Evolutionary conservation across 2,329 filamentous ascomycete genomes (phyloP), one percentile per base, ranked within the genome.

Genomic region (Didymella exigua): DNA sequence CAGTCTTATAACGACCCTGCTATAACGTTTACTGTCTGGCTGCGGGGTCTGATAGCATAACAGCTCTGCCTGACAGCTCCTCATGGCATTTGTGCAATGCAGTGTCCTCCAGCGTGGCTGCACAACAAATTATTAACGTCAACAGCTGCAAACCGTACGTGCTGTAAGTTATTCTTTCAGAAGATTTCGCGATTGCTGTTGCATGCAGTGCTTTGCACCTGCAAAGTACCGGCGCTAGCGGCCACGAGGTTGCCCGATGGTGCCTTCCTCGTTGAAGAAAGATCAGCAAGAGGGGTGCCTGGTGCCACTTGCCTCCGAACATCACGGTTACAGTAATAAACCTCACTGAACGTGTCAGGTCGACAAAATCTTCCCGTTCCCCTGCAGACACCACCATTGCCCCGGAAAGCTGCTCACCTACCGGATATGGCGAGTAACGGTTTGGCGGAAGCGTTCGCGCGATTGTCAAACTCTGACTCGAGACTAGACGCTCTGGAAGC

Each of bases 401-500:
- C 48, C 38, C 44, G 13, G 18, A 38, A 29, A 4, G 18, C 44
- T 41, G n/a, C 33, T 44, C n/a, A 10, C 11, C 41, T 45, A 11
- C 31, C 38, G 10, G 16, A 18, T 36, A 56, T 56, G 54, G 33
- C 36, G 27, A 52, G n/a, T 33, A 29, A 10, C 27, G 27, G 19
- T 33, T 19, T 56, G 16, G 44, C 26, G 9, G 38, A 49, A 29
- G 48, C 54, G 16, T 73, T 73, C 46, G 51, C 54, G 31, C 46
- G 34, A 21, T 43, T 68, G 37, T 55, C 48, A 14, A 49, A 54
- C 18, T 50, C 42, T 38, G 51, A 59, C 55, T 54, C 59, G 37
- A 62, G 66, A 33, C 54, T 30, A 33, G 29, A 60, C 21, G 71
- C 66, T 16, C 60, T 76, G 18, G 55, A 56, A 7, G 62, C 61